Conservation (phyloP, 2,329 filamentous ascomycete species). For the Cercospora sojina region DNA sequence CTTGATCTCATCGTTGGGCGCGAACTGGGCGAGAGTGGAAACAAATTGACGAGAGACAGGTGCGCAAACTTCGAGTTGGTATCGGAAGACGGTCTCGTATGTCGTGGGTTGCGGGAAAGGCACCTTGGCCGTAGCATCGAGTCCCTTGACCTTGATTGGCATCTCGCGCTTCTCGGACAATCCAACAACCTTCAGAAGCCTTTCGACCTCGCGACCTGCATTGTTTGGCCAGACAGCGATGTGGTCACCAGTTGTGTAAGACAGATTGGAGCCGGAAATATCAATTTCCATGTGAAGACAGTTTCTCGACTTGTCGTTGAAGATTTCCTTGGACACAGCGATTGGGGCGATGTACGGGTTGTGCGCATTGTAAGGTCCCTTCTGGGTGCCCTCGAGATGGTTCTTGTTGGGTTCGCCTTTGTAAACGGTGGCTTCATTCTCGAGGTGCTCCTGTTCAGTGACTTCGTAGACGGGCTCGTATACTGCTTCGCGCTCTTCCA, state of each 20-base stretch:
- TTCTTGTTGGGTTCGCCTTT: constrained; percentile 80
- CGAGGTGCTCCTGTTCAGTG: constrained; percentile 64
- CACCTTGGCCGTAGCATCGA: constrained; percentile 94
- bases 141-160: constrained; percentile 83
- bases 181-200: constrained; percentile 77
- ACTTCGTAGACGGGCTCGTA: constrained; percentile 93
- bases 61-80: constrained; percentile 95
- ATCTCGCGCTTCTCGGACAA: constrained; percentile 73
- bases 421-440: constrained; percentile 77
- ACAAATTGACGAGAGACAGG: constrained; percentile 96
- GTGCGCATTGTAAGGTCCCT: constrained; percentile 92
- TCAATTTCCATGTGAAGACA: constrained; percentile 96
- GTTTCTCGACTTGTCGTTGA: constrained; percentile 85
- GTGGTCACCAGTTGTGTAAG: constrained; percentile 95
- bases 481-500: constrained; percentile 92
- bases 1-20: constrained; percentile 80
- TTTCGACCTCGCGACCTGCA: constrained; percentile 84
- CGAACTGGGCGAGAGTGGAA: constrained; percentile 80
- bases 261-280: constrained; percentile 81
- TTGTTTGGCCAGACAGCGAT: constrained; percentile 98
- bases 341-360: constrained; percentile 87
- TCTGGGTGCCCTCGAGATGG: constrained; percentile 80
- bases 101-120: constrained; percentile 97
- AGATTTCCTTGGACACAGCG: constrained; percentile 83
- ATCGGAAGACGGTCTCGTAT: constrained; percentile 87